Conservation (phyloP, 169 alveolate genomes). For the Neospora caninum region DNA sequence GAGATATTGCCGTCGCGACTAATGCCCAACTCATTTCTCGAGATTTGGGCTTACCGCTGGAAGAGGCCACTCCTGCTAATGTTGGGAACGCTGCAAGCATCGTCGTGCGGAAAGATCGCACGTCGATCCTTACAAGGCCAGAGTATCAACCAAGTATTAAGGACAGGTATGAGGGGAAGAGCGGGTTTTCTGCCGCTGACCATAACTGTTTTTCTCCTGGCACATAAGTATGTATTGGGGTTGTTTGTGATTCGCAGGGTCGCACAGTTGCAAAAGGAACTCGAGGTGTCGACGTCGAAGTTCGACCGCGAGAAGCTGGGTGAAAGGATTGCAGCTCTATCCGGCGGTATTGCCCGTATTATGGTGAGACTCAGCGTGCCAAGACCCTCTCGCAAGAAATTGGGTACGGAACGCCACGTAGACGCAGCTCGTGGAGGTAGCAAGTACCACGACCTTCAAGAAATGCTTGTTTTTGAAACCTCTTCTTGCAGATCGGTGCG, state of each 20-base stretch:
- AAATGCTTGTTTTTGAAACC: background rate
- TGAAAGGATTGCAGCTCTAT: constrained; percentile 89
- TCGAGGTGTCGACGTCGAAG: constrained; percentile 81
- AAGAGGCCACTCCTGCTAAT: constrained; percentile 78
- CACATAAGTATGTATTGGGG: background rate
- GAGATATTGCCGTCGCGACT: constrained; percentile 88
- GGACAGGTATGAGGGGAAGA: constrained; percentile 37
- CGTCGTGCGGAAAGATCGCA: constrained; percentile 87
- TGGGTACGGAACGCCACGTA: background rate
- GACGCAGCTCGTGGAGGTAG: background rate
- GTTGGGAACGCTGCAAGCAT: constrained; percentile 85
- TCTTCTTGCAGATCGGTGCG: constrained; percentile 80
- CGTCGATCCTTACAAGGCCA: constrained; percentile 83
- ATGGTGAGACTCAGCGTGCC: constrained; percentile 68
- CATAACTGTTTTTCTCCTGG: too few species aligned
- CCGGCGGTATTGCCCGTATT: constrained; percentile 90
- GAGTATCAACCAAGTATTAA: constrained; percentile 69
- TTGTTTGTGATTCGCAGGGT: constrained; percentile 63
- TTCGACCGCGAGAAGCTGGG: constrained; percentile 85
- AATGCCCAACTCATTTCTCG: constrained; percentile 84
- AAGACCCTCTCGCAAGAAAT: background rate
- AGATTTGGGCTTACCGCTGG: constrained; percentile 84
- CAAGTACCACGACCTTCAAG: background rate
- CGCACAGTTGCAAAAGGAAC: constrained; percentile 75
- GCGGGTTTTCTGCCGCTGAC: background rate